Evolutionary conservation across 192 early-diverging fungal species (phyloP), one percentile per base, ranked within the genome.

Genomic region (Coemansia sp.): DNA sequence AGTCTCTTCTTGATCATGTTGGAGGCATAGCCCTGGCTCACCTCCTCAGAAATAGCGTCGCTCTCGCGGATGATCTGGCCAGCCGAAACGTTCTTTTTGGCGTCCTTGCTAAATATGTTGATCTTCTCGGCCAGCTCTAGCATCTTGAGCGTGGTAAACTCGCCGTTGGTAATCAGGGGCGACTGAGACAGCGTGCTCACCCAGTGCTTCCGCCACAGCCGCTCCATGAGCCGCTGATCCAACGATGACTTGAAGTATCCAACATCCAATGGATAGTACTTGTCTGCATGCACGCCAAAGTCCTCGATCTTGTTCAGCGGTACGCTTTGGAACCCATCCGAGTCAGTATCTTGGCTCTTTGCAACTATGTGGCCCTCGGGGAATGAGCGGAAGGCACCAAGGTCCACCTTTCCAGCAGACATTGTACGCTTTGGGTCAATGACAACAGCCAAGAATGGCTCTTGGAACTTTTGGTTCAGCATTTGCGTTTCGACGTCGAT

Each of bases 131-230:
- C 75, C 3, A 82, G 61, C 58, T 82, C 80, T 58, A 66, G 65
- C 53, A 82, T 58, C 72, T 74, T 82, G n/a, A 73, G 80, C 13
- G 80, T 77, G 12, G 75, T 77, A 44, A 74, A 82, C 62, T 74
- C 72, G 62, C 74, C 76, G 86, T 78, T 89, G 90, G 93, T 90
- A 18, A 97, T 81, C 22, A 99, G 84, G 16, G 95, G 91, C 9
- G 95, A 95, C 76, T 95, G 94, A 18, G 95, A 93, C 29, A 99
- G 85, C 8, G 97, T 98, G 76, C 93, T 93, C 34, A 97, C 91
- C 97, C 97, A 99, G 83, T 99, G 97, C 81, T 97, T 97, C 68
- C 96, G 92, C 97, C 97, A 99, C 72, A 99, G 87, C 64, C 90
- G 84, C 71, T 97, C 95, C 61, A 99, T 82, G 53, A 99, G 84